Evolutionary conservation across 1,284 basidiomycete genomes (phyloP).

Genomic region (Ustilago shanxiensis): DNA sequence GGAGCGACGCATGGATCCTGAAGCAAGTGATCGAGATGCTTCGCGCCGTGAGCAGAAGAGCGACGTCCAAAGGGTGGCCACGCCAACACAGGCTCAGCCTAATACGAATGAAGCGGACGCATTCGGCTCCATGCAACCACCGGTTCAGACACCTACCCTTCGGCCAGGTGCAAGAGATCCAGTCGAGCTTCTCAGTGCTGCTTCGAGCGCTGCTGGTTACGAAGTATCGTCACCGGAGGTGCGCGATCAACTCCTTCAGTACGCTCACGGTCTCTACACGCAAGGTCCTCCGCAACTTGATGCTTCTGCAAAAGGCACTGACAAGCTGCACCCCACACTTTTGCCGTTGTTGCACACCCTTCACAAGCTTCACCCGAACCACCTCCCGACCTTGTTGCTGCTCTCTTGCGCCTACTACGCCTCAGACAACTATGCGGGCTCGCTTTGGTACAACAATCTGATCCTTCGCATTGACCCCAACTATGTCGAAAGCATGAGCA

Average conservation of each 20-base stretch:
- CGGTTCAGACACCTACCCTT: constrained; percentile 37
- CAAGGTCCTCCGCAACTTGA: constrained; percentile 34
- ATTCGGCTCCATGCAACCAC: constrained; percentile 26
- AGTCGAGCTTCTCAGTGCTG: constrained; percentile 56
- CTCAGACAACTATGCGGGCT: constrained; percentile 58
- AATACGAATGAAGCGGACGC: background rate
- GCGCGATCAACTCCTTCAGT: constrained; percentile 66
- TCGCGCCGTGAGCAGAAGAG: background rate
- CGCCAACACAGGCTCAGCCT: background rate
- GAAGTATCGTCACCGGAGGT: constrained; percentile 54
- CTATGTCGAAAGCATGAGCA: constrained; percentile 72
- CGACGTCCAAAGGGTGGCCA: background rate
- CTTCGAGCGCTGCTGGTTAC: constrained; percentile 53
- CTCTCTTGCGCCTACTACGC: constrained; percentile 67
- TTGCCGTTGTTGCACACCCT: constrained; percentile 65
- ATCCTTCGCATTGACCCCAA: constrained; percentile 70
- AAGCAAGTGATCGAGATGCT: background rate
- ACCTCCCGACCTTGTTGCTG: constrained; percentile 64
- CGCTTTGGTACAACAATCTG: constrained; percentile 70
- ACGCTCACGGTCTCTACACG: constrained; percentile 64
- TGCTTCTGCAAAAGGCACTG: constrained; percentile 23
- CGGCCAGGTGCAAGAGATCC: constrained; percentile 56
- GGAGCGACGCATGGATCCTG: constrained; percentile 5
- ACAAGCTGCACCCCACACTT: constrained; percentile 62
- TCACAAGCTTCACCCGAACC: constrained; percentile 60